Base-by-base conservation (phyloP, 345 rosid species). In the Hibiscus tridactylites region DNA sequence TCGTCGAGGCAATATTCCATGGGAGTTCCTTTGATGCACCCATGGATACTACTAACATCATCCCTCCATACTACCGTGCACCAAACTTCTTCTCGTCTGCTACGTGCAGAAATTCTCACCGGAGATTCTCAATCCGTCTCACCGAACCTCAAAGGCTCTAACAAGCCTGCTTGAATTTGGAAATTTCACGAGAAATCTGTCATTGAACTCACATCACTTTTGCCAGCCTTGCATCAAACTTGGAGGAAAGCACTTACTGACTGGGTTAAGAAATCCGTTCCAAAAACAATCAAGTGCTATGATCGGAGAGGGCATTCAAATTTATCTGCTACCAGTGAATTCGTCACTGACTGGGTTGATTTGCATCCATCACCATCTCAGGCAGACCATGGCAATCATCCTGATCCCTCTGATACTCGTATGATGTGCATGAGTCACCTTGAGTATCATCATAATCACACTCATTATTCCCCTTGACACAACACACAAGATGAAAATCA, bases 391-490 rank as follows among this genome's bases (percentile, higher is more conserved):
- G 19, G 46, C 66, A 56, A 19, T 72, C 79, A 46, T 29, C 67
- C 58, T 61, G 73, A 42, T 74, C 76, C 65, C 28, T 61, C 42
- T 72, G 79, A 72, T 50, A 72, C 68, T 79, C 82, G 2, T 71
- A 79, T 11, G 83, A 81, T 9, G 81, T 78, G 62, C 80, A 81
- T 5, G 82, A 84, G 65, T 74, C 87, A 74, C 79, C 83, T 50
- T 61, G 79, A 44, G 47, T 2, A 75, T 77, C 78, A 52, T 60
- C 75, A 46, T 60, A 68, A 73, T 77, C 79, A 44, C 52, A 71
- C 26, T 28, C 66, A 2, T 33, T 31, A 63, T 21, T 78, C 29
- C 53, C 50, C 37, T 74, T 52, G 54, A 72, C 39, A 37, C 19
- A 72, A 73, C 49, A 17, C 9, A 52, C 47, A 72, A 53, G 56